phyloP scores from a whole-genome alignment of 2,329 filamentous ascomycete species.

The Cadophora gregata region DNA sequence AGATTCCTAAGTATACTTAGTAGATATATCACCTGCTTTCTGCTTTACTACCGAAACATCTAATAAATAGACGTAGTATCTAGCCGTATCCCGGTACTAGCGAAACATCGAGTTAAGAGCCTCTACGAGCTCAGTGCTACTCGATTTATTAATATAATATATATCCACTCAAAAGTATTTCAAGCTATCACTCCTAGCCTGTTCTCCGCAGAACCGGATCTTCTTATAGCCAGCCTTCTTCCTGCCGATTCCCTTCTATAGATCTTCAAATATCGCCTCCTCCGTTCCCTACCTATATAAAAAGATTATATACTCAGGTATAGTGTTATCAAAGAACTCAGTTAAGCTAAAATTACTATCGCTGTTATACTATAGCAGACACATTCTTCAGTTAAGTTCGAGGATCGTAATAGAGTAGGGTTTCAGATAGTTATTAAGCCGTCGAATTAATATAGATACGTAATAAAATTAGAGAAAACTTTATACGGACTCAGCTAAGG shows the following conservation, averaged over 20 bases:
- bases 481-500: conserved; percentile 29
- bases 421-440: conserved; percentile 22
- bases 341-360: neutral
- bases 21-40: neutral
- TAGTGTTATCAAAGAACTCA: neutral
- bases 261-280: neutral
- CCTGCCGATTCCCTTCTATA: neutral
- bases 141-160: neutral
- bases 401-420: conserved; percentile 15
- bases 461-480: conserved; percentile 23
- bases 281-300: neutral
- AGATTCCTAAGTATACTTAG: neutral
- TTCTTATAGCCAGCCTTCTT: neutral
- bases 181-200: no score
- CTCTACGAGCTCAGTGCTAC: neutral
- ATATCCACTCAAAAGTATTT: no score
- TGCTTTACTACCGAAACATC: neutral
- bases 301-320: neutral
- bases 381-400: neutral
- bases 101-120: neutral
- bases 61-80: neutral
- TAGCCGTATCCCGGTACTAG: neutral
- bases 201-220: neutral
- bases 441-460: conserved; percentile 25
- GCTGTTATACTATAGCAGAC: neutral